Evolutionary conservation across 2,329 filamentous ascomycete genomes (phyloP).

Genomic region (Colletotrichum camelliae): DNA sequence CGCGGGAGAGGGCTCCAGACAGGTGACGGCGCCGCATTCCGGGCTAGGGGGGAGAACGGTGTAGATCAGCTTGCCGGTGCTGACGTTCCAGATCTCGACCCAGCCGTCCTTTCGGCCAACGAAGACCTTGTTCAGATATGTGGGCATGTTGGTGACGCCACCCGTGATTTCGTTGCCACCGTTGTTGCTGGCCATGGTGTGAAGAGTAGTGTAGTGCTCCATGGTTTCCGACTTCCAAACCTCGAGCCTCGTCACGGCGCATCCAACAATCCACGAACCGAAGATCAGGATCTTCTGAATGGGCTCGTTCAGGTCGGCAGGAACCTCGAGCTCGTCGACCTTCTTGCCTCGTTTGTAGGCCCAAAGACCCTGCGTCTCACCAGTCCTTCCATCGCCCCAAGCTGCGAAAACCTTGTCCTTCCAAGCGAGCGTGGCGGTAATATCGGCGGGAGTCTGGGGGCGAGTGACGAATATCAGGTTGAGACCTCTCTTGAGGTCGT

Average conservation of each 20-base stretch:
- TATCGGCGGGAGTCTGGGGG: conserved; percentile 83
- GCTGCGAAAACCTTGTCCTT: conserved; percentile 88
- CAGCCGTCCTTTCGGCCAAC: conserved; percentile 86
- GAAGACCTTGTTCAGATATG: conserved; percentile 95
- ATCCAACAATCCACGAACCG: conserved; percentile 89
- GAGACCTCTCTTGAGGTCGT: conserved; percentile 88
- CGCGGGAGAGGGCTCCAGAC: conserved; percentile 82
- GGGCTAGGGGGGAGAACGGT: conserved; percentile 80
- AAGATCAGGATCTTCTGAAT: conserved; percentile 82
- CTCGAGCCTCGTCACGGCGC: conserved; percentile 76
- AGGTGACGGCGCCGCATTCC: conserved; percentile 81
- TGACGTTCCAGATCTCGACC: conserved; percentile 97
- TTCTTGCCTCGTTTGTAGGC: conserved; percentile 91
- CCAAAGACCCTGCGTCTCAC: conserved; percentile 76
- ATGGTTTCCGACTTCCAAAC: conserved; percentile 86
- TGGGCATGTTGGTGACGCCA: conserved; percentile 86
- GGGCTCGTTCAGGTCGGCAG: conserved; percentile 69
- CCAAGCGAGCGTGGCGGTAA: conserved; percentile 88
- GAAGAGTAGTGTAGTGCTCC: conserved; percentile 90
- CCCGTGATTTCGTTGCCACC: conserved; percentile 75
- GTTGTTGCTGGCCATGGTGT: conserved; percentile 59
- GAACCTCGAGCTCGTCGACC: conserved; percentile 74
- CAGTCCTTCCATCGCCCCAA: conserved; percentile 70
- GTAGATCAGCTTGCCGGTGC: conserved; percentile 88
- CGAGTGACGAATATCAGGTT: conserved; percentile 93